Conservation (phyloP, 2,329 filamentous ascomycete species). For the Cytospora chrysosperma region DNA sequence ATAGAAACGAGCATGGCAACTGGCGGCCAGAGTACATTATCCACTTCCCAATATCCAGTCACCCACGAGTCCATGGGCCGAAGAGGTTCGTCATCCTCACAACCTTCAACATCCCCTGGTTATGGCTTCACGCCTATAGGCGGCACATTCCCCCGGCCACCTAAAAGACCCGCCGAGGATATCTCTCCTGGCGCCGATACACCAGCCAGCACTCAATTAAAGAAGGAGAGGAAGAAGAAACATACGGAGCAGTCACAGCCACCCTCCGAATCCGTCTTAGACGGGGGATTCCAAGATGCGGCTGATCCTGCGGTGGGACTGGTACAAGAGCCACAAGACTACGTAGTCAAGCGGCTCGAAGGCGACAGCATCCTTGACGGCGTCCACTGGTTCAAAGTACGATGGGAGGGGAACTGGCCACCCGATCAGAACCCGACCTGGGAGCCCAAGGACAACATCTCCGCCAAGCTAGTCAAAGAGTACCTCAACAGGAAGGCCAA, state of each 20-base stretch:
- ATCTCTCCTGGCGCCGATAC: background rate
- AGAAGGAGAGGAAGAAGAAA: slow-evolving; percentile 14
- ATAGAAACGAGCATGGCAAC: background rate
- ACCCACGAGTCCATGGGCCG: background rate
- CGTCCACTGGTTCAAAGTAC: slow-evolving; percentile 50
- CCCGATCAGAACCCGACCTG: slow-evolving; percentile 55
- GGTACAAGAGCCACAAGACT: slow-evolving; percentile 33
- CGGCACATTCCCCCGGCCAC: slow-evolving; percentile 21
- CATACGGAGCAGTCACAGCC: background rate
- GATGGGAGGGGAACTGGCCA: slow-evolving; percentile 59
- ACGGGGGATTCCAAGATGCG: slow-evolving; percentile 23
- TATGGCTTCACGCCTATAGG: slow-evolving; percentile 32
- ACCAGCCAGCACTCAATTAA: background rate
- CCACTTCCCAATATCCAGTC: background rate
- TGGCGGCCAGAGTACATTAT: background rate
- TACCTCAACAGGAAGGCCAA: slow-evolving; percentile 39
- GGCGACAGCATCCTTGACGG: slow-evolving; percentile 40
- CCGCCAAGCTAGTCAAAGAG: slow-evolving; percentile 39
- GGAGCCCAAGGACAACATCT: slow-evolving; percentile 56
- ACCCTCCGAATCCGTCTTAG: background rate
- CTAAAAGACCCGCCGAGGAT: slow-evolving; percentile 4
- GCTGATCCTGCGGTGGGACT: slow-evolving; percentile 29
- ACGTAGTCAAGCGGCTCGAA: slow-evolving; percentile 47
- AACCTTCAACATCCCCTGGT: background rate
- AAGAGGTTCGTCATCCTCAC: background rate